phyloP scores from a whole-genome alignment of 257 asterid genomes.

The Nemophila menziesii region DNA sequence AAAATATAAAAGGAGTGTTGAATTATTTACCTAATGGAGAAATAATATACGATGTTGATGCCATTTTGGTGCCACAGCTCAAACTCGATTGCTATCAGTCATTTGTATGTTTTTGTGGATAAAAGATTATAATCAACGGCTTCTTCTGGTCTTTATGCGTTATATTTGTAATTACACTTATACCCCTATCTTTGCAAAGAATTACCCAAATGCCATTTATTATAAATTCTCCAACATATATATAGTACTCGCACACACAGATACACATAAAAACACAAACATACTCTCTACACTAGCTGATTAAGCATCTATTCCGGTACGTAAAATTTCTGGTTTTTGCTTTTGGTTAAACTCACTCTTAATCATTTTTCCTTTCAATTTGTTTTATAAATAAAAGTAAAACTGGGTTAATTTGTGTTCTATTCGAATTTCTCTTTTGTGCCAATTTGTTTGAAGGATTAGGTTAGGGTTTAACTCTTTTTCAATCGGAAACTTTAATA shows the following conservation, averaged over 20 bases:
- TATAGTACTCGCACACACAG: neutral
- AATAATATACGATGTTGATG: neutral
- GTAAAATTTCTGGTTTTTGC: neutral
- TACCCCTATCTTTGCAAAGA: neutral
- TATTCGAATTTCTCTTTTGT: too few relatives aligned
- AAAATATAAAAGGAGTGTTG: neutral
- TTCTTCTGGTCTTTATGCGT: neutral
- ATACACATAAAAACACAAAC: neutral
- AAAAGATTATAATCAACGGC: neutral
- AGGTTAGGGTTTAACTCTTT: too few relatives aligned
- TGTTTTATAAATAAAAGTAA: neutral
- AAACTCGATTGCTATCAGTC: too few relatives aligned
- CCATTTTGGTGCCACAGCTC: neutral
- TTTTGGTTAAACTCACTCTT: too few relatives aligned
- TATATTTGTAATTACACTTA: neutral
- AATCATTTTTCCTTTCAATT: too few relatives aligned
- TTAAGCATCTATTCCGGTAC: neutral
- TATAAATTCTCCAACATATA: neutral
- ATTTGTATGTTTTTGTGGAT: neutral
- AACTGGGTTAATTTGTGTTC: neutral
- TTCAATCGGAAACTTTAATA: too few relatives aligned
- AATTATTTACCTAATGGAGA: neutral
- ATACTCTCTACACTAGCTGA: neutral
- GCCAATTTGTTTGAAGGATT: too few relatives aligned
- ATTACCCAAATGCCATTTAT: neutral